These are phyloP conservation scores for Mycena capillaripes DNA, from an alignment of 768 basidiomycete species.

Conservation along the genomic window DNA sequence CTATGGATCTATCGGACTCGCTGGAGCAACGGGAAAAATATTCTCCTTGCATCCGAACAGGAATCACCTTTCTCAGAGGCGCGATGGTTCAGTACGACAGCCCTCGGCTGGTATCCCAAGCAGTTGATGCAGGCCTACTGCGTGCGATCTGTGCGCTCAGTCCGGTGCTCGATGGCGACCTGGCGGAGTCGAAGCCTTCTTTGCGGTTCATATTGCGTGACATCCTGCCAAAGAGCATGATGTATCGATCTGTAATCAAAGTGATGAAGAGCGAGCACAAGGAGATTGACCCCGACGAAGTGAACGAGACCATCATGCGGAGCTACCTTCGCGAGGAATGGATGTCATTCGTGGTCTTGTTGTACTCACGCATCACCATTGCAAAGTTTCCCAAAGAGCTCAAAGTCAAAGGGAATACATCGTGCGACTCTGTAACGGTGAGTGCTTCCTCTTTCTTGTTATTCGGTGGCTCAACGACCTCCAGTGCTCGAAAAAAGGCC, in stretches of 20 bases:
- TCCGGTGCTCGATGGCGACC: not conserved
- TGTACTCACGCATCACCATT: not conserved
- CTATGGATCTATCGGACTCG: not conserved
- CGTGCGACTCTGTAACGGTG: constrained; percentile 11
- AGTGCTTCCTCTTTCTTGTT: not conserved
- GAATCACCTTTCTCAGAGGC: not conserved
- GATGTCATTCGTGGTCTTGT: not conserved
- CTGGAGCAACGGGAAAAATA: not conserved
- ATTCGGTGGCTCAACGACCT: not conserved
- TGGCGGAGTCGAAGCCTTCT: not conserved
- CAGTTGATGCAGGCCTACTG: constrained; percentile 22
- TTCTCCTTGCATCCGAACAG: not conserved
- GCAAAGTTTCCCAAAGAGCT: constrained; percentile 18
- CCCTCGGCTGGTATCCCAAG: constrained; percentile 11
- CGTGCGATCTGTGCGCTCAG: constrained; percentile 8
- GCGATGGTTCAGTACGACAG: constrained; percentile 2
- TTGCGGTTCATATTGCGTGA: constrained; percentile 8
- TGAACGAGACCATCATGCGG: not conserved
- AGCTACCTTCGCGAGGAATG: constrained; percentile 17
- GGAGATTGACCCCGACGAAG: not conserved
- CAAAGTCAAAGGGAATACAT: not conserved
- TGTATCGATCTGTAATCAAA: constrained; percentile 24
- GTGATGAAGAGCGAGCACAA: constrained; percentile 14
- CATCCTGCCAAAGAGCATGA: constrained; percentile 16
- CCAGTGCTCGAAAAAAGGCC: constrained; percentile 12